Evolutionary conservation across 2,329 filamentous ascomycete genomes (phyloP).

Genomic region (Leptodontidium sp.): DNA sequence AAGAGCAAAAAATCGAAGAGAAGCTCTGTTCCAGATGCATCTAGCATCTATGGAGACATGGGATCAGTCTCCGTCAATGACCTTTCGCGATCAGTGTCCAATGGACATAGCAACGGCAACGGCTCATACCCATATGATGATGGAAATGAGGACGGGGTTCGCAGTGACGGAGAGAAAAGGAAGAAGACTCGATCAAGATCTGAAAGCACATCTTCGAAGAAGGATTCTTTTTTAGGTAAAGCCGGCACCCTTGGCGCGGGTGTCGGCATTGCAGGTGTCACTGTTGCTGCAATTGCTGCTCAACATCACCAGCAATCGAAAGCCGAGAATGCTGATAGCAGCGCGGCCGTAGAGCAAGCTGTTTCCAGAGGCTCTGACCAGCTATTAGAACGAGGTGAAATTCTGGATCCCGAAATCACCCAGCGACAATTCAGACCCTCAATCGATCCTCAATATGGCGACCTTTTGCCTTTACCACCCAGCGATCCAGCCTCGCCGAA

Average conservation of each 20-base stretch:
- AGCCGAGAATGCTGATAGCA: constrained; percentile 45
- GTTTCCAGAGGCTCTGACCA: constrained; percentile 23
- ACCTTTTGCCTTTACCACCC: constrained; percentile 69
- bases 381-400: constrained; percentile 44
- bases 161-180: constrained; percentile 42
- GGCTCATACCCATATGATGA: constrained; percentile 37
- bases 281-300: constrained; percentile 47
- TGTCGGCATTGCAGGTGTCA: constrained; percentile 68
- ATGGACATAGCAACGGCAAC: constrained; percentile 39
- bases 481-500: constrained; percentile 62
- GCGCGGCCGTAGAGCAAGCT: constrained; percentile 34
- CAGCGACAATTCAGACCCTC: constrained; percentile 67
- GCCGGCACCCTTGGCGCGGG: constrained; percentile 74
- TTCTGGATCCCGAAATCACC: constrained; percentile 65
- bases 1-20: constrained; percentile 47
- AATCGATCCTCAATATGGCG: constrained; percentile 72
- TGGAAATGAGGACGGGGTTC: constrained; percentile 33
- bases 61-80: constrained; percentile 40
- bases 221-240: constrained; percentile 76
- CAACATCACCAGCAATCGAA: constrained; percentile 47
- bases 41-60: constrained; percentile 39
- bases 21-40: constrained; percentile 41
- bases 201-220: constrained; percentile 43
- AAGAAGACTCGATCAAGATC: constrained; percentile 43
- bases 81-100: constrained; percentile 38